phyloP scores from a whole-genome alignment of 495 filamentous ascomycete genomes.

The Cairneyella variabilis region DNA sequence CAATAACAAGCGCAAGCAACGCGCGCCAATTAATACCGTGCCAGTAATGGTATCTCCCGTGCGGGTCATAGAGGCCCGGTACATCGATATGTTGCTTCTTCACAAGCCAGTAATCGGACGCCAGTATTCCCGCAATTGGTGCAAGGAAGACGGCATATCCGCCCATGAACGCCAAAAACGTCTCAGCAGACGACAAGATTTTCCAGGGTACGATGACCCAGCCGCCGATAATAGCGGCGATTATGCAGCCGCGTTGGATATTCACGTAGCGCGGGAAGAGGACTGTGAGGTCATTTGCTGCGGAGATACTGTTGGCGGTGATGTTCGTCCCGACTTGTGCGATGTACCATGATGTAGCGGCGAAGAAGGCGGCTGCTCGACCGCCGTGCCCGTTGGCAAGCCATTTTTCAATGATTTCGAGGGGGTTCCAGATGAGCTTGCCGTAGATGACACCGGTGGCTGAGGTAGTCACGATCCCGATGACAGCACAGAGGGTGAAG shows the following conservation, averaged over 20 bases:
- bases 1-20: slow-evolving; percentile 55
- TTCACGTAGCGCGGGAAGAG: slow-evolving; percentile 57
- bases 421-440: slow-evolving; percentile 80
- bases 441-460: slow-evolving; percentile 52
- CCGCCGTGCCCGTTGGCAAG: slow-evolving; percentile 64
- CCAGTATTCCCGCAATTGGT: slow-evolving; percentile 64
- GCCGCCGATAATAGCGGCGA: slow-evolving; percentile 47
- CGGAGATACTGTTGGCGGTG: slow-evolving; percentile 53
- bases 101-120: slow-evolving; percentile 65
- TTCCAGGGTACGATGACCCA: slow-evolving; percentile 63
- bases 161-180: slow-evolving; percentile 58
- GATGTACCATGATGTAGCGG: slow-evolving; percentile 45
- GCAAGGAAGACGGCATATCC: slow-evolving; percentile 65
- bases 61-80: slow-evolving; percentile 50
- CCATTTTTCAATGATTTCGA: slow-evolving; percentile 70
- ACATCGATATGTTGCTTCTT: slow-evolving; percentile 58
- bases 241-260: slow-evolving; percentile 50
- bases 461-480: slow-evolving; percentile 49
- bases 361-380: slow-evolving; percentile 53
- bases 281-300: slow-evolving; percentile 56
- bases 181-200: slow-evolving; percentile 52
- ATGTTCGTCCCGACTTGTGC: slow-evolving; percentile 58
- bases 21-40: slow-evolving; percentile 64
- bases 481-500: slow-evolving; percentile 48
- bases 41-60: slow-evolving; percentile 51